These are phyloP conservation scores for Talaromyces thailandensis DNA, from an alignment of 495 filamentous ascomycete genomes.

Conservation along the genomic window DNA sequence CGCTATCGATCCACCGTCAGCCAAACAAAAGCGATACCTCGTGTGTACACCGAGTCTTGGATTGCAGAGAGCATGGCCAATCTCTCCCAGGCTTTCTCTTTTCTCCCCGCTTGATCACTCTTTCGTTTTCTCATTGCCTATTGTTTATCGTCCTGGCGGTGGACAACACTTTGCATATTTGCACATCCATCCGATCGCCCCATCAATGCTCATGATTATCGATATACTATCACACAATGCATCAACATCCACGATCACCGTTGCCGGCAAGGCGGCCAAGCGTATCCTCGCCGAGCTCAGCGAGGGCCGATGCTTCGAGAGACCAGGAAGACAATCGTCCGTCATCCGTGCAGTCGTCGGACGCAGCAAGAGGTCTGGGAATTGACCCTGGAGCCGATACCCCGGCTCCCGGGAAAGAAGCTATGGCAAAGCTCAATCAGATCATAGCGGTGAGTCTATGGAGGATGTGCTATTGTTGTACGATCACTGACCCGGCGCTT, in stretches of 20 bases:
- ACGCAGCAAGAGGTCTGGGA: conserved; percentile 26
- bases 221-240: conserved; percentile 42
- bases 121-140: neutral
- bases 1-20: neutral
- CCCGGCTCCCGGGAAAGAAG: conserved; percentile 40
- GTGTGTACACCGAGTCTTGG: neutral
- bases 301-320: conserved; percentile 63
- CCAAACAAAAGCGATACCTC: neutral
- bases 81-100: neutral
- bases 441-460: conserved; percentile 66
- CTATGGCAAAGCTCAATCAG: conserved; percentile 72
- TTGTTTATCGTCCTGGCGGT: neutral
- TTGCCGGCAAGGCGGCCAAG: conserved; percentile 56
- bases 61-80: neutral
- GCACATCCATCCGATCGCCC: neutral
- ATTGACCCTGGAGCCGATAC: conserved; percentile 34
- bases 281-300: conserved; percentile 56
- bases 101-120: neutral
- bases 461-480: neutral
- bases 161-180: neutral
- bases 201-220: neutral
- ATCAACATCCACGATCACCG: conserved; percentile 73
- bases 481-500: neutral
- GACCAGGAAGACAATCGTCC: conserved; percentile 39
- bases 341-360: conserved; percentile 24